Conservation (phyloP, 441 rosid species). For the Macaranga tanarius region DNA sequence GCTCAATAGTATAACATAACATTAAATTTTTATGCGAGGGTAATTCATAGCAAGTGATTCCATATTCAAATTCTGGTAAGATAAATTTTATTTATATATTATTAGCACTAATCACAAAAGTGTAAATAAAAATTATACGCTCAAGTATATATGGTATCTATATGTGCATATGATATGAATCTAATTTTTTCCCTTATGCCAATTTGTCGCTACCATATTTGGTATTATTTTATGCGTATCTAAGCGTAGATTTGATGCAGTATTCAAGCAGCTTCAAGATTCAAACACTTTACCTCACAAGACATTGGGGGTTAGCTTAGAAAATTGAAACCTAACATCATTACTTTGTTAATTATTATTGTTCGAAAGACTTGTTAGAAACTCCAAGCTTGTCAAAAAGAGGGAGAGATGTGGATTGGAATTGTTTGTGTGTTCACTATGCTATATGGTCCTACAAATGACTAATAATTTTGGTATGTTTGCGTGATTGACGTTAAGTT, state of each 20-base stretch:
- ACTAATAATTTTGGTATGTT: conserved; percentile 32
- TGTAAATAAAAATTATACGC: no score
- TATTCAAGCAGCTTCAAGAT: neutral
- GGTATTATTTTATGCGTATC: neutral
- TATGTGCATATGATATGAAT: no score
- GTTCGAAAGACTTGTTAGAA: conserved; percentile 5
- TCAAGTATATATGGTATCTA: no score
- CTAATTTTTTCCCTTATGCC: neutral
- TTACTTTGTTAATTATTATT: neutral
- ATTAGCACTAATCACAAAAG: no score
- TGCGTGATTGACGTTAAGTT: conserved; percentile 78
- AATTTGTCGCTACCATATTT: neutral
- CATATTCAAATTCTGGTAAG: no score
- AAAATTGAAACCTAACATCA: conserved; percentile 28
- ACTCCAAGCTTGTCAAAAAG: neutral
- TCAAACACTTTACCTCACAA: conserved; percentile 15
- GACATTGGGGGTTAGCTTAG: conserved; percentile 22
- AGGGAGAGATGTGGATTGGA: neutral
- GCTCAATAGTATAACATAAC: no score
- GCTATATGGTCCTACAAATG: conserved; percentile 27
- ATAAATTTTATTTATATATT: no score
- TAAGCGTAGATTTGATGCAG: neutral
- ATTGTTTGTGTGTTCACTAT: no score
- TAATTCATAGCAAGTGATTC: no score
- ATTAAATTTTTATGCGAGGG: no score